Percentiles rank a stretch among this genome's conserved stretches.
phyloP scores from a whole-genome alignment of 306 rosid genomes.

The Cercis canadensis region DNA sequence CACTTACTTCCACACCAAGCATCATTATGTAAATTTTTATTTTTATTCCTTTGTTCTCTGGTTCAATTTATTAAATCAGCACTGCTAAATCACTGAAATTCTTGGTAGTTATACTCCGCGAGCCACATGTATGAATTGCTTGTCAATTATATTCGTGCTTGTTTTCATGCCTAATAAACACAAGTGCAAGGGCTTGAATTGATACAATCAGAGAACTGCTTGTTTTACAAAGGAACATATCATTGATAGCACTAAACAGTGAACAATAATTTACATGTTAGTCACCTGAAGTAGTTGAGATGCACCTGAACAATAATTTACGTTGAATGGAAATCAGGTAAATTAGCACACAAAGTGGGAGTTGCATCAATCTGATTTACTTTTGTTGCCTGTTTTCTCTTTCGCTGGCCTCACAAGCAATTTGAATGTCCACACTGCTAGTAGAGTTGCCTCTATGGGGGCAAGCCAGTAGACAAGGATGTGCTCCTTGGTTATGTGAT shows the following conservation, averaged over 20 bases:
- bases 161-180: too few relatives aligned
- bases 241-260: not conserved
- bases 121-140: too few relatives aligned
- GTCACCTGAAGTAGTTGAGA: not conserved
- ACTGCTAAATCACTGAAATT: too few relatives aligned
- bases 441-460: conserved; percentile 81
- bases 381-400: conserved; percentile 52
- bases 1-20: too few relatives aligned
- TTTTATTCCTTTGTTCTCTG: too few relatives aligned
- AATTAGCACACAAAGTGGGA: not conserved
- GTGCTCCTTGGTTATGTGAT: conserved; percentile 86
- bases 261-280: not conserved
- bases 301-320: not conserved
- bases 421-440: conserved; percentile 80
- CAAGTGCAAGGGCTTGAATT: too few relatives aligned
- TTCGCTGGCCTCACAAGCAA: conserved; percentile 49
- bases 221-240: not conserved
- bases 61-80: too few relatives aligned
- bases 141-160: too few relatives aligned
- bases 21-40: too few relatives aligned
- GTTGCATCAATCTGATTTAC: conserved; percentile 69
- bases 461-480: conserved; percentile 93
- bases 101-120: too few relatives aligned
- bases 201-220: too few relatives aligned
- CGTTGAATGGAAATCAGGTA: too few relatives aligned